Evolutionary conservation across 257 asterid species (phyloP), one percentile per base, ranked within the genome.

Genomic region (Asclepias syriaca): DNA sequence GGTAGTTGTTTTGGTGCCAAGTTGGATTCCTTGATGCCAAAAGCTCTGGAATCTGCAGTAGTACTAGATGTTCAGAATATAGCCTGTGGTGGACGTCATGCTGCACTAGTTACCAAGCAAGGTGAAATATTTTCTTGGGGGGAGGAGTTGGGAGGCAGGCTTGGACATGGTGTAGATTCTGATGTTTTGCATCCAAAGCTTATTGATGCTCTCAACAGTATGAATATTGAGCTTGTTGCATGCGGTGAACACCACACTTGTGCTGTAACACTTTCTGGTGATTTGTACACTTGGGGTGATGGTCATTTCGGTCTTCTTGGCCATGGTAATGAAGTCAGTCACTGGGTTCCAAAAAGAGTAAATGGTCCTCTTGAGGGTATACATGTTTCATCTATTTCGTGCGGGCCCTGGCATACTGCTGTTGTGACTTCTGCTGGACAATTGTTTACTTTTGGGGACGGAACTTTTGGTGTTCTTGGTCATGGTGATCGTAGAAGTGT

Each of bases 351-450:
- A n/a, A 92, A 86, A 80, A 84, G 87, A 84, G 94, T 92, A 50
- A 83, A 79, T 74, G 96, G 96, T 68, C 96, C 95, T 54, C 82
- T 92, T 59, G 96, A 87, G 71, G 98, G 98, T 73, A 83, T 88
- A 77, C 98, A 87, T 56, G 94, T 88, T 76, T 90, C 96, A 65
- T 87, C 87, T 18, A 87, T 92, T 79, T 82, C 97, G 13, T 92
- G 98, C 80, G 98, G 98, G 64, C 96, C 98, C 65, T 92, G 98
- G 98, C 94, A 92, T 81, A 92, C 97, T 76, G 96, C 98, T 77
- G 88, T 90, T 48, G 96, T 92, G 81, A 85, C 98, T 73, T 92
- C 97, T 72, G 89, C 98, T 40, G 98, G 98, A 70, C 97, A 90
- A 77, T 76, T 92, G 86, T 90, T 88, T 78, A 92, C 98, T 77